Evolutionary conservation across 495 filamentous ascomycete species (phyloP).

Genomic region (Penicillium waksmanii): DNA sequence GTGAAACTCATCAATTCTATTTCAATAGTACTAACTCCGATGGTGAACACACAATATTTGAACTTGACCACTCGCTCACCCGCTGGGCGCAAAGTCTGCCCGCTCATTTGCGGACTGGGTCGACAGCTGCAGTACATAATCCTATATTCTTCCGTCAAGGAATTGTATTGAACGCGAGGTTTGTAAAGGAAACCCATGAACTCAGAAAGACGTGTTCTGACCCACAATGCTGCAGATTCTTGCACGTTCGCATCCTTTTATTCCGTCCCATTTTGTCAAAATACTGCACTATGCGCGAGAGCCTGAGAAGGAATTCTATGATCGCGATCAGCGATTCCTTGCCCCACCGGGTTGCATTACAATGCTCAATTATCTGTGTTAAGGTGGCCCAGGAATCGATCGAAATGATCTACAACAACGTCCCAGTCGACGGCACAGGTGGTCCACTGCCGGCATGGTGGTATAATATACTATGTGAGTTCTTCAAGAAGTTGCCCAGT

Average conservation of each 20-base stretch:
- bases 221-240: not conserved
- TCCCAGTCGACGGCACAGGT: slow-evolving; percentile 37
- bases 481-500: not conserved
- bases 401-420: slow-evolving; percentile 37
- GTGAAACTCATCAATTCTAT: slow-evolving; percentile 39
- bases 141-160: slow-evolving; percentile 38
- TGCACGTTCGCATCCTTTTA: slow-evolving; percentile 40
- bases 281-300: slow-evolving; percentile 40
- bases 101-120: slow-evolving; percentile 25
- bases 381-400: slow-evolving; percentile 43
- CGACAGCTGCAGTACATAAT: slow-evolving; percentile 12
- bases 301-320: slow-evolving; percentile 22
- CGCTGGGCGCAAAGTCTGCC: slow-evolving; percentile 39
- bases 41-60: slow-evolving; percentile 39
- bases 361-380: slow-evolving; percentile 44
- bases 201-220: not conserved
- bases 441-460: slow-evolving; percentile 46
- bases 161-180: slow-evolving; percentile 39
- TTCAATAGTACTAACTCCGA: slow-evolving; percentile 31
- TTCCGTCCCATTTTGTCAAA: slow-evolving; percentile 42
- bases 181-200: not conserved
- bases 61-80: slow-evolving; percentile 39
- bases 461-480: slow-evolving; percentile 46
- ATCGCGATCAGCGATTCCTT: slow-evolving; percentile 38
- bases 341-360: slow-evolving; percentile 40